phyloP scores from a whole-genome alignment of 2,329 filamentous ascomycete species.

The Scolecobasidium constrictum region DNA sequence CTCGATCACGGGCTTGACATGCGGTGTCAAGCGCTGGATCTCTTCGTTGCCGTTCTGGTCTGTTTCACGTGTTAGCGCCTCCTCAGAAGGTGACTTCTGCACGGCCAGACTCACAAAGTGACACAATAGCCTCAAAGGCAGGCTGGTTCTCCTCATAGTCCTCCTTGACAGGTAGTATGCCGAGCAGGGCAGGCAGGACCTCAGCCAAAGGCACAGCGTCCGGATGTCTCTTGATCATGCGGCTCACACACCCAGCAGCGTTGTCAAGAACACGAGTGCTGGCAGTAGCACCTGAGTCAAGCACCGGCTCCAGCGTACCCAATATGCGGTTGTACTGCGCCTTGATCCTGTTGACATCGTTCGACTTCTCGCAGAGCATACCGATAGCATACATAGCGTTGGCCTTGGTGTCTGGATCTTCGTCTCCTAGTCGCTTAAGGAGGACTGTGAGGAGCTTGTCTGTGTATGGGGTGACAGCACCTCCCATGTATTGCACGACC shows the following conservation, averaged over 20 bases:
- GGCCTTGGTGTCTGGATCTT: slow-evolving; percentile 84
- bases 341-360: slow-evolving; percentile 61
- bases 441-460: slow-evolving; percentile 65
- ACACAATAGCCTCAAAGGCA: slow-evolving; percentile 80
- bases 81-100: neutral
- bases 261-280: slow-evolving; percentile 72
- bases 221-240: slow-evolving; percentile 87
- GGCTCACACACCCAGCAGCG: slow-evolving; percentile 77
- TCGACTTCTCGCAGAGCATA: slow-evolving; percentile 71
- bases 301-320: slow-evolving; percentile 72
- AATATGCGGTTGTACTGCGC: slow-evolving; percentile 69
- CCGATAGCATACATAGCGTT: slow-evolving; percentile 91
- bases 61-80: slow-evolving; percentile 17
- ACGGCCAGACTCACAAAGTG: slow-evolving; percentile 54
- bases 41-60: slow-evolving; percentile 59
- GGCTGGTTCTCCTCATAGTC: slow-evolving; percentile 96
- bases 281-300: slow-evolving; percentile 53
- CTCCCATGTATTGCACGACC: slow-evolving; percentile 74
- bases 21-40: slow-evolving; percentile 57
- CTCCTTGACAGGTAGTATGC: slow-evolving; percentile 75
- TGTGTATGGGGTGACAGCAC: slow-evolving; percentile 73
- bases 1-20: slow-evolving; percentile 60
- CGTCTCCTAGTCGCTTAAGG: slow-evolving; percentile 76
- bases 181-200: slow-evolving; percentile 70
- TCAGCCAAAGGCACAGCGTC: slow-evolving; percentile 69